Percentiles rank a stretch among this genome's conserved stretches.
phyloP scores from a whole-genome alignment of 1,284 basidiomycete genomes.

The Rhodotorula sp. region DNA sequence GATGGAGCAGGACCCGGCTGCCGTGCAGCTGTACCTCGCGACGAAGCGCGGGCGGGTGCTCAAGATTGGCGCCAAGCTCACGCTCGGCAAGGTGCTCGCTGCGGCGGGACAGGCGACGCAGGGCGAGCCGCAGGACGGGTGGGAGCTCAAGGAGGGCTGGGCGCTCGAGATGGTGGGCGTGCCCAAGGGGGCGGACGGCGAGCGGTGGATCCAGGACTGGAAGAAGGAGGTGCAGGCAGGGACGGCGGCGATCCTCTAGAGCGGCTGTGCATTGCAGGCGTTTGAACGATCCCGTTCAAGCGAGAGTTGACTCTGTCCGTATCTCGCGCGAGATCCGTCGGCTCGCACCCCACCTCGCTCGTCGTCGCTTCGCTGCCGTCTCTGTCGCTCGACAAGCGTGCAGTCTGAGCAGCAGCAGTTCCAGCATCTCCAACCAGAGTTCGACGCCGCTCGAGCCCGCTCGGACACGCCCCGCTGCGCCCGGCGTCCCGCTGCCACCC shows the following conservation, averaged over 20 bases:
- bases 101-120: conserved; percentile 57
- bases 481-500: too few relatives aligned
- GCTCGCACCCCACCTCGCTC: background rate
- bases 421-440: too few relatives aligned
- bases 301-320: background rate
- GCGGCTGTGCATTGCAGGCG: too few relatives aligned
- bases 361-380: background rate
- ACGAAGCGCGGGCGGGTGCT: conserved; percentile 74
- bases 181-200: conserved; percentile 75
- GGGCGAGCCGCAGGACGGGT: conserved; percentile 64
- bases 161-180: conserved; percentile 72
- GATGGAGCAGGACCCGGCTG: conserved; percentile 72
- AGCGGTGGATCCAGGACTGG: conserved; percentile 85
- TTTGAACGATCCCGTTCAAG: too few relatives aligned
- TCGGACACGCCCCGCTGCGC: too few relatives aligned
- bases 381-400: too few relatives aligned
- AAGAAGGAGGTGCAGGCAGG: conserved; percentile 58
- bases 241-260: conserved; percentile 29
- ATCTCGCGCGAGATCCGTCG: background rate
- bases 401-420: too few relatives aligned
- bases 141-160: conserved; percentile 83
- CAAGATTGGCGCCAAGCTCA: conserved; percentile 87
- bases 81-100: conserved; percentile 70
- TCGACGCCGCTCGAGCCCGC: too few relatives aligned
- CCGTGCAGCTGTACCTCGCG: conserved; percentile 76